Percentiles rank a stretch among this genome's conserved stretches.
Conservation (phyloP, 768 basidiomycete species). For the Sarcodon aspratus region DNA sequence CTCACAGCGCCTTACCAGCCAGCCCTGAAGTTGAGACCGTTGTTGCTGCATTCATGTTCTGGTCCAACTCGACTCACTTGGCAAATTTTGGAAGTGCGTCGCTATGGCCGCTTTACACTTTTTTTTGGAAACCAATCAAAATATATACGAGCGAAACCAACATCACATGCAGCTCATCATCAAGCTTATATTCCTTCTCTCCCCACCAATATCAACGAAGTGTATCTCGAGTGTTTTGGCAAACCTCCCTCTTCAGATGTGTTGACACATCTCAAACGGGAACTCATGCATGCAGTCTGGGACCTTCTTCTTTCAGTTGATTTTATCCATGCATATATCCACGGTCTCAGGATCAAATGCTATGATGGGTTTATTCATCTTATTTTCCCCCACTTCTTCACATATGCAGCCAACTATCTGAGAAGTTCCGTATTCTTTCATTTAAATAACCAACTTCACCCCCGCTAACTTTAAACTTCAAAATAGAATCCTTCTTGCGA, state of each 20-base stretch:
- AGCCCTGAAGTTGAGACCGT: background rate
- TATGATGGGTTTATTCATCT: slow-evolving; percentile 13
- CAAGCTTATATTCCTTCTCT: too few relatives aligned
- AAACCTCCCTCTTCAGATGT: slow-evolving; percentile 7
- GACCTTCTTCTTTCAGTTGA: slow-evolving; percentile 8
- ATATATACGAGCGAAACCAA: background rate
- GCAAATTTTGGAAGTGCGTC: too few relatives aligned
- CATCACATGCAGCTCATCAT: too few relatives aligned
- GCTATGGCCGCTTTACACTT: background rate
- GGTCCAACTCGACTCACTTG: background rate
- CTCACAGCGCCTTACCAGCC: background rate
- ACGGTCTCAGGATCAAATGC: slow-evolving; percentile 14
- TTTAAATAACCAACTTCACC: too few relatives aligned
- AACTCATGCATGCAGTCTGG: slow-evolving; percentile 19
- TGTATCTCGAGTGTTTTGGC: slow-evolving; percentile 7
- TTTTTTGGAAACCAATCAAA: background rate
- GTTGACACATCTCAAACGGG: slow-evolving; percentile 18
- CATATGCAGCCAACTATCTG: slow-evolving; percentile 19
- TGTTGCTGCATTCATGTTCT: background rate
- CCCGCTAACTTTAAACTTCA: too few relatives aligned
- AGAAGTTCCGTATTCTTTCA: slow-evolving; percentile 18
- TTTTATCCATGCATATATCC: slow-evolving; percentile 12
- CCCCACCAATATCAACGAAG: too few relatives aligned
- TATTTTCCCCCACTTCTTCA: slow-evolving; percentile 13
- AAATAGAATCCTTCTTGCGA: slow-evolving; percentile 15